Evolutionary conservation across 768 basidiomycete genomes (phyloP).

Genomic region (Hirschioporus abietinus): DNA sequence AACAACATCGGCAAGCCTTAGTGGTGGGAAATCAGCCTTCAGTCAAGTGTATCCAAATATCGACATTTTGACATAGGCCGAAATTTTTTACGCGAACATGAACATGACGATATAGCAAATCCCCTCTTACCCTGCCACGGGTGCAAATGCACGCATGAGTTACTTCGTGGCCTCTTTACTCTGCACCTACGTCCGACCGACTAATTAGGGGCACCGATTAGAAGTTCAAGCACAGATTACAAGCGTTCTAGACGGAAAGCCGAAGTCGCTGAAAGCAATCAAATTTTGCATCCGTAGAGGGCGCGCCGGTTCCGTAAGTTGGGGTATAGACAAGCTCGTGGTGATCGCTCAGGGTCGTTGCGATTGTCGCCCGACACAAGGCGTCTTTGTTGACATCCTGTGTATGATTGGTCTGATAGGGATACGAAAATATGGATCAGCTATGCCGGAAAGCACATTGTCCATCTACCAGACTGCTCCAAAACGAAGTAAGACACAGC

Average conservation of each 20-base stretch:
- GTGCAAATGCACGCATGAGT: neutral
- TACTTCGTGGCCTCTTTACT: neutral
- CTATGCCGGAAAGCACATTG: neutral
- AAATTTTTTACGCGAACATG: neutral
- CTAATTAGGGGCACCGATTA: neutral
- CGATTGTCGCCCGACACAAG: conserved; percentile 1
- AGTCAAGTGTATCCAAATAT: neutral
- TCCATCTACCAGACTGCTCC: neutral
- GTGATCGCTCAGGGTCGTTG: neutral
- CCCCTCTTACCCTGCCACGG: too few relatives aligned
- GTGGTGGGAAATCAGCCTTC: neutral
- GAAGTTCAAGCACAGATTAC: neutral
- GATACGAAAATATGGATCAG: neutral
- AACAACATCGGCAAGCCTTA: neutral
- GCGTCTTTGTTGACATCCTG: neutral
- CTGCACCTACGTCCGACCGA: neutral
- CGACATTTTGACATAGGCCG: neutral
- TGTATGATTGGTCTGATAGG: neutral
- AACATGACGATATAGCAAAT: neutral
- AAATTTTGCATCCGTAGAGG: neutral
- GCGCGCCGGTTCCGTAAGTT: neutral
- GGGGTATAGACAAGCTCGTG: neutral
- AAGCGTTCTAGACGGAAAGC: neutral
- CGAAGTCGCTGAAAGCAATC: neutral
- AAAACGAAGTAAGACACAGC: neutral